These are phyloP conservation scores for Talaromyces amestolkiae DNA, from an alignment of 2,329 filamentous ascomycete genomes.

Conservation along the genomic window DNA sequence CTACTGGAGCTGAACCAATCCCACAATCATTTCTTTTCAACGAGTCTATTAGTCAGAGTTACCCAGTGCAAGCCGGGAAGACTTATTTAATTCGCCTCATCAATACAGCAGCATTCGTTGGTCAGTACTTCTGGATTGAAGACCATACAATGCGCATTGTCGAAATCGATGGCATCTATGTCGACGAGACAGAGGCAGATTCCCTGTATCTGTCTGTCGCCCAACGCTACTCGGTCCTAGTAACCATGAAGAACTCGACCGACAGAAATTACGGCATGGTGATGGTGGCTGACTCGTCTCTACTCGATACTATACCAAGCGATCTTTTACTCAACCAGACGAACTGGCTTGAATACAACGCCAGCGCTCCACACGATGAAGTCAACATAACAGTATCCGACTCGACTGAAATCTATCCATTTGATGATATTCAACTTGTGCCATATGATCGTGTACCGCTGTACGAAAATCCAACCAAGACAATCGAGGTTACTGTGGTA, in stretches of 20 bases:
- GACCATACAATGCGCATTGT: constrained; percentile 63
- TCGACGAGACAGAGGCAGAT: constrained; percentile 57
- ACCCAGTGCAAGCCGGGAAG: constrained; percentile 59
- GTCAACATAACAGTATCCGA: constrained; percentile 20
- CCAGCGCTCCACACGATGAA: constrained; percentile 46
- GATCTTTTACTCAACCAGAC: constrained; percentile 42
- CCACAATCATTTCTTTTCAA: constrained; percentile 66
- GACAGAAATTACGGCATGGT: constrained; percentile 65
- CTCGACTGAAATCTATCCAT: constrained; percentile 39
- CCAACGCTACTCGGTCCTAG: constrained; percentile 57
- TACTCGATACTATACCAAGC: constrained; percentile 31
- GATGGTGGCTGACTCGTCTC: constrained; percentile 41
- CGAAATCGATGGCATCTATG: constrained; percentile 71
- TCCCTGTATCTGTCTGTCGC: constrained; percentile 66
- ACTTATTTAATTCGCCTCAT: constrained; percentile 71
- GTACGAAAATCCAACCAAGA: constrained; percentile 57
- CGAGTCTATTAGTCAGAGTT: constrained; percentile 61
- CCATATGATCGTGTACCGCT: constrained; percentile 65
- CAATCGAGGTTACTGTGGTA: constrained; percentile 56
- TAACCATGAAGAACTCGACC: constrained; percentile 63
- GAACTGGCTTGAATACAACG: constrained; percentile 62
- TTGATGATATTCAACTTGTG: constrained; percentile 70
- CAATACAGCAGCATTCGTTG: constrained; percentile 70
- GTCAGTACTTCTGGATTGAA: constrained; percentile 50
- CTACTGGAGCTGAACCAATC: constrained; percentile 62